Conservation (phyloP, 2,329 filamentous ascomycete genomes). For the Endothia cerciana region DNA sequence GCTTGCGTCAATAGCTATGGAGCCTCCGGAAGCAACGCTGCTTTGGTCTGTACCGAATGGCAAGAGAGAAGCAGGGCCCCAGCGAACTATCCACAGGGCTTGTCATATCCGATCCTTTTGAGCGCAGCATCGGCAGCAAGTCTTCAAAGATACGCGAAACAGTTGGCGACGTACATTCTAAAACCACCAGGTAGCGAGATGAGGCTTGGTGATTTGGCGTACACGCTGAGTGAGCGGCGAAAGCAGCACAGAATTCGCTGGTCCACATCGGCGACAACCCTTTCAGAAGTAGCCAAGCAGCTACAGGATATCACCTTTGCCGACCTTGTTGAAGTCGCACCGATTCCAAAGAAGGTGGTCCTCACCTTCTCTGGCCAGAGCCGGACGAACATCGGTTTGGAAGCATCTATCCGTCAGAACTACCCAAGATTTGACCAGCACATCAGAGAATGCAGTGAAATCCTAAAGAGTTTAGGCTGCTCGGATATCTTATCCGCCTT, state of each 20-base stretch:
- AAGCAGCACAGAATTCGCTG: not conserved
- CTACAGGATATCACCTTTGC: no score
- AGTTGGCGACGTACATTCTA: no score
- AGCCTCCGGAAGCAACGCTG: slow-evolving; percentile 38
- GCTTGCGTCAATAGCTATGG: slow-evolving; percentile 44
- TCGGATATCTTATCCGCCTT: slow-evolving; percentile 41
- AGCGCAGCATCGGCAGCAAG: no score
- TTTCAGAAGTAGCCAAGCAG: slow-evolving; percentile 38
- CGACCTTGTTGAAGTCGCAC: slow-evolving; percentile 37
- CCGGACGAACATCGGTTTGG: no score
- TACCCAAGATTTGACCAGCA: no score
- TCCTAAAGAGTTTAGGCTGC: not conserved
- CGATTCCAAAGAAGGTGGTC: slow-evolving; percentile 15
- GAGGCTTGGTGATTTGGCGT: not conserved
- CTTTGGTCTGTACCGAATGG: slow-evolving; percentile 1
- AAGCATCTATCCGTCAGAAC: no score
- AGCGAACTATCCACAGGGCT: no score
- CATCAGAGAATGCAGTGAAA: no score
- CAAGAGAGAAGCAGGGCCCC: no score
- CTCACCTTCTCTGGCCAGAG: no score
- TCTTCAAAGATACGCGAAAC: no score
- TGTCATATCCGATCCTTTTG: no score
- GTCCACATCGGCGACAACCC: slow-evolving; percentile 36
- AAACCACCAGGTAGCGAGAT: not conserved
- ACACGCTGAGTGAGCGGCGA: slow-evolving; percentile 1